Base-by-base conservation (phyloP, 176 grass and related monocot genomes). In the Alloteropsis semialata region DNA sequence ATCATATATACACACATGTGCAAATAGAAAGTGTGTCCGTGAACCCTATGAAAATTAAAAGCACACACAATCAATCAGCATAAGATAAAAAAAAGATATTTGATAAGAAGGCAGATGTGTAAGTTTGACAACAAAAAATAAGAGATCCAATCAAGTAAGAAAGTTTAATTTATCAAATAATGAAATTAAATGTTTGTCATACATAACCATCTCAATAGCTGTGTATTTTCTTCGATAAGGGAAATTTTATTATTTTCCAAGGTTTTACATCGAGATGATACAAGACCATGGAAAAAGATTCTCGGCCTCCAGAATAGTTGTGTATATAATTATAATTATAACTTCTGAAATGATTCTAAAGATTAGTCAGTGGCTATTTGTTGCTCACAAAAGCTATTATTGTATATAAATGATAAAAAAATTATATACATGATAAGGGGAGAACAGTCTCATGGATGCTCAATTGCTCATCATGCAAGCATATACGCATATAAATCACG, bases 401-500 rank as follows among this genome's bases (percentile, higher is more conserved):
- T 32, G 6, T 44, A n/a, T 18, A 36, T 33, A 49, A 28, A 59
- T 1, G 21, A 58, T 58, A 58, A 58, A 58, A 58, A 12, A 25
- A 13, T 24, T 4, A 21, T 56, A 11, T 27, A 58, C 24, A 72
- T 0, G 44, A 29, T 15, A 45, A 45, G 42, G 8, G 68, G 6
- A 32, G 25, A 25, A 51, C 14, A 62, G 64, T 71, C 36, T 22
- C 81, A 75, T 44, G 70, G 50, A 60, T 87, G 54, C 48, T 18
- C 34, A 81, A 39, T 43, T 87, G 54, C 48, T 18, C 34, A 81
- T 74, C 14, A 25, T 61, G 44, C 13, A 63, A 36, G 19, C 82
- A 76, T 60, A n/a, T n/a, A n/a, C n/a, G 59, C 24, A 18, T 57
- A 34, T 14, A 16, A 12, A 85, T 69, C 82, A 75, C 61, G 53